These are phyloP conservation scores for Heracleum sosnowskyi DNA, from an alignment of 129 eudicot genomes.

Conservation along the genomic window DNA sequence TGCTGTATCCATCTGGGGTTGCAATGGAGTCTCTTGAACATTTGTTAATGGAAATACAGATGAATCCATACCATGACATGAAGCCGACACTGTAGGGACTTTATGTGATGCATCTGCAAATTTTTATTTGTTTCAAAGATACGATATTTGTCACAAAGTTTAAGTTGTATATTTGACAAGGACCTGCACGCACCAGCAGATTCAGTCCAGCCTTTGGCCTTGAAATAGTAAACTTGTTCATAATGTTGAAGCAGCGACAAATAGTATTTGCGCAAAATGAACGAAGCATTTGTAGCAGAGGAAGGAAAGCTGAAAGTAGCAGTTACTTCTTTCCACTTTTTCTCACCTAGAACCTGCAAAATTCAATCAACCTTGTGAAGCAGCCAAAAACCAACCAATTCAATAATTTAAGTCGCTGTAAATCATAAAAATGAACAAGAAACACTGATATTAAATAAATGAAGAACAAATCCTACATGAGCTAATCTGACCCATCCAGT, in stretches of 20 bases:
- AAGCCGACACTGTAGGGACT: constrained; percentile 19
- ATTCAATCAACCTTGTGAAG: background rate
- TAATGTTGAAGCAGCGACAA: constrained; percentile 69
- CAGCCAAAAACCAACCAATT: constrained; percentile 2
- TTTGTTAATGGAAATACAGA: constrained; percentile 18
- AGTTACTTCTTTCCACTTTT: constrained; percentile 86
- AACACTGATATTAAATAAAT: background rate
- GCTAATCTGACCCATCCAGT: too few species aligned
- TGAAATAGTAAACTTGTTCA: constrained; percentile 77
- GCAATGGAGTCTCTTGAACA: constrained; percentile 22
- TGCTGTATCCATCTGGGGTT: constrained; percentile 17
- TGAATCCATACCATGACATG: constrained; percentile 26
- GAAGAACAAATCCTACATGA: background rate
- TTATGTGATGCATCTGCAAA: constrained; percentile 50
- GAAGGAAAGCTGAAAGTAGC: constrained; percentile 73
- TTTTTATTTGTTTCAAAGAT: background rate
- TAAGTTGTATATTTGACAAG: background rate
- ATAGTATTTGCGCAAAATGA: constrained; percentile 76
- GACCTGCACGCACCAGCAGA: constrained; percentile 38
- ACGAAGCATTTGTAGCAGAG: constrained; percentile 96
- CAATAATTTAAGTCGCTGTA: background rate
- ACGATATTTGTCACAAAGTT: background rate
- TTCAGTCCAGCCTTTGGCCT: constrained; percentile 65
- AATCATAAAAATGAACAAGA: background rate
- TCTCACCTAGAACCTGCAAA: constrained; percentile 70